phyloP scores from a whole-genome alignment of 2,329 filamentous ascomycete species.

The Leptographium wingfieldii region DNA sequence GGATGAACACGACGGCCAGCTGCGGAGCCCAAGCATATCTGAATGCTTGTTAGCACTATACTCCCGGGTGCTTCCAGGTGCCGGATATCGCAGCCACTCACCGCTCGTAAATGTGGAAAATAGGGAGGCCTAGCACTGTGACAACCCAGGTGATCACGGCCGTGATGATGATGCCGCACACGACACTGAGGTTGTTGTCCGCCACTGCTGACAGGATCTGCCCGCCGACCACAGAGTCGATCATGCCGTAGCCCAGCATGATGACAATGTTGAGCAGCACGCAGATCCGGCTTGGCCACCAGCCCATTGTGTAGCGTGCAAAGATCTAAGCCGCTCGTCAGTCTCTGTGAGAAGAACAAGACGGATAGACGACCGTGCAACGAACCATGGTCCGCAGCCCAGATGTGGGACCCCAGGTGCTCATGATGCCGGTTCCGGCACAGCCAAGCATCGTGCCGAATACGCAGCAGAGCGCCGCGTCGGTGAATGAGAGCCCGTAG shows the following conservation, averaged over 20 bases:
- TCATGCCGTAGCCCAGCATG: slow-evolving; percentile 27
- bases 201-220: slow-evolving; percentile 56
- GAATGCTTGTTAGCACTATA: not conserved
- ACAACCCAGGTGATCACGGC: slow-evolving; percentile 50
- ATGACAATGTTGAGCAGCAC: slow-evolving; percentile 19
- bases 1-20: slow-evolving; percentile 44
- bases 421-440: slow-evolving; percentile 8
- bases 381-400: slow-evolving; percentile 11
- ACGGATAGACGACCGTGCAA: not conserved
- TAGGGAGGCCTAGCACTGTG: slow-evolving; percentile 53
- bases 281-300: slow-evolving; percentile 20
- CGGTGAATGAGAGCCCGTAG: slow-evolving; percentile 18
- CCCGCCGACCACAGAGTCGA: slow-evolving; percentile 53
- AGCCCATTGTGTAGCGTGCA: slow-evolving; percentile 20
- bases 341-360: not conserved
- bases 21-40: slow-evolving; percentile 54
- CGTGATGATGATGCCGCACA: slow-evolving; percentile 55
- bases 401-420: slow-evolving; percentile 4
- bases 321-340: slow-evolving; percentile 1
- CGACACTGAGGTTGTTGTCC: slow-evolving; percentile 43
- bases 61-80: too few species aligned
- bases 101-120: slow-evolving; percentile 58
- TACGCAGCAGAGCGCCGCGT: slow-evolving; percentile 14
- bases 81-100: slow-evolving; percentile 14
- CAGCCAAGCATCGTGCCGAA: slow-evolving; percentile 8